phyloP scores from a whole-genome alignment of 495 filamentous ascomycete genomes.

The Barbatosphaeria neglecta region DNA sequence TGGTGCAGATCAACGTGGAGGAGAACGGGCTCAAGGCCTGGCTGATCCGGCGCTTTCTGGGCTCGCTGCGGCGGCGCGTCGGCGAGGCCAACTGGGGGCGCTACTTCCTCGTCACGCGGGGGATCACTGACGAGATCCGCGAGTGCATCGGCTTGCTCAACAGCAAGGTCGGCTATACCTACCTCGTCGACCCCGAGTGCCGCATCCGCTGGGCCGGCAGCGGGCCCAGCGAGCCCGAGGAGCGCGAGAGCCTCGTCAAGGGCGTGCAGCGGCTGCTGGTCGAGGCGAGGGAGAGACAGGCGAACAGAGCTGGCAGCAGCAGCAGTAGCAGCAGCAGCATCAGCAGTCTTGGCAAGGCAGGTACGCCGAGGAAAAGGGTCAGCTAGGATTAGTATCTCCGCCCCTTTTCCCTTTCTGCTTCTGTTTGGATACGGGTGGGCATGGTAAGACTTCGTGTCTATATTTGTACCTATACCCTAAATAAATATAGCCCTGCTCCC shows the following conservation, averaged over 20 bases:
- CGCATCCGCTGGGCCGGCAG: constrained; percentile 92
- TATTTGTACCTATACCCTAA: background rate
- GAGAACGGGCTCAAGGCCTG: constrained; percentile 63
- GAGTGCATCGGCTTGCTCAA: constrained; percentile 76
- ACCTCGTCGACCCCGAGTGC: constrained; percentile 76
- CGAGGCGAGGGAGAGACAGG: constrained; percentile 25
- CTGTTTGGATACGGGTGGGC: background rate
- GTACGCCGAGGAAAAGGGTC: background rate
- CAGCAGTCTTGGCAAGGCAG: background rate
- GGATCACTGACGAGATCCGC: constrained; percentile 59
- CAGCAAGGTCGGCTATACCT: constrained; percentile 85
- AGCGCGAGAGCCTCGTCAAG: constrained; percentile 59
- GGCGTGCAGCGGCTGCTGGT: constrained; percentile 57
- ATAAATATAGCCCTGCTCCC: background rate
- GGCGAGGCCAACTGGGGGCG: constrained; percentile 49
- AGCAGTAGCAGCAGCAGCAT: background rate
- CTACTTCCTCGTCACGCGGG: constrained; percentile 77
- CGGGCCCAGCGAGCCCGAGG: constrained; percentile 56
- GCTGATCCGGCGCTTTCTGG: constrained; percentile 60
- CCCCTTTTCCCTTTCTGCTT: background rate
- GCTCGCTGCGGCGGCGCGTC: constrained; percentile 44
- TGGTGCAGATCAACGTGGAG: constrained; percentile 78
- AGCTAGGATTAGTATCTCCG: no score
- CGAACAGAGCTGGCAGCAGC: background rate
- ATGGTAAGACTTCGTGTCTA: no score